Evolutionary conservation across 2,329 filamentous ascomycete species (phyloP).

Genomic region (Fusarium sulawesiense): DNA sequence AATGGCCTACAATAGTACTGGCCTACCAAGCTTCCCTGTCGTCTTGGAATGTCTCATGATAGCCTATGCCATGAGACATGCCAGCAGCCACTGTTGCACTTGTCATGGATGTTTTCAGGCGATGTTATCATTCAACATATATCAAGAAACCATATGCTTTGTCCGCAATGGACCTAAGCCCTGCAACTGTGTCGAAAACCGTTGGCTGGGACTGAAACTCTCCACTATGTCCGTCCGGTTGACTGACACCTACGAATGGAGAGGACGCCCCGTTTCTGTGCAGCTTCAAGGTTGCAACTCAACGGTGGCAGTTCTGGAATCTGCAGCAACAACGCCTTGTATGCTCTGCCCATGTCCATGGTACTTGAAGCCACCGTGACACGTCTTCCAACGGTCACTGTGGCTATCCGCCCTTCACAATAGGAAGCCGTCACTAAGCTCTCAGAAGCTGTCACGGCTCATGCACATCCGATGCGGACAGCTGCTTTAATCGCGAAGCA

Average conservation of each 20-base stretch:
- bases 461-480: constrained; percentile 38
- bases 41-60: constrained; percentile 23
- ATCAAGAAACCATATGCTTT: not conserved
- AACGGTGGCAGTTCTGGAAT: constrained; percentile 17
- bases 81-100: constrained; percentile 8
- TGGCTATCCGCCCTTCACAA: constrained; percentile 27
- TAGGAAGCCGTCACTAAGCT: constrained; percentile 25
- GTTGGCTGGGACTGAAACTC: constrained; percentile 1
- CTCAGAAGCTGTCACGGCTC: constrained; percentile 32
- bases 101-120: not conserved
- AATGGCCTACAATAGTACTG: not conserved
- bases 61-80: constrained; percentile 10
- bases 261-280: constrained; percentile 27
- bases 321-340: constrained; percentile 21
- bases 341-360: constrained; percentile 14
- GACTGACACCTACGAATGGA: constrained; percentile 20
- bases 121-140: not conserved
- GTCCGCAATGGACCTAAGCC: not conserved
- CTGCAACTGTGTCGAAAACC: not conserved
- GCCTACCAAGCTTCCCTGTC: not conserved
- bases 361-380: constrained; percentile 37
- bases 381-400: constrained; percentile 40
- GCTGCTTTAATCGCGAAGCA: constrained; percentile 28
- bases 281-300: constrained; percentile 30
- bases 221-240: not conserved